Base-by-base conservation (phyloP, 129 eudicot genomes). In the Cynara cardunculus region DNA sequence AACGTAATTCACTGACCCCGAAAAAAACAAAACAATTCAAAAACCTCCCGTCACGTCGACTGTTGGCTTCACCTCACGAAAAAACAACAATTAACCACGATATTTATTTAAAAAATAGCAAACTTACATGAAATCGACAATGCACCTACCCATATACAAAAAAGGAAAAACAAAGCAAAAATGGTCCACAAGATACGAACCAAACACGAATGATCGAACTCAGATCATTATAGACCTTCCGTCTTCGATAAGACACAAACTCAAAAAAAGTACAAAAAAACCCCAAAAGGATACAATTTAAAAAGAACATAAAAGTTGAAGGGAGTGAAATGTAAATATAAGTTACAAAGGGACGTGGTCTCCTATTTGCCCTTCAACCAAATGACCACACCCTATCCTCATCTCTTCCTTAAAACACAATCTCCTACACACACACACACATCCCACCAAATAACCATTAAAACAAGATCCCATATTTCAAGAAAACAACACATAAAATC, bases 371-470 rank as follows among this genome's bases (percentile, higher is more conserved):
- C 86, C 82, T 71, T 39, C 16, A 41, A 62, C 73, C 82, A 77
- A 83, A 74, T 78, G 61, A 83, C 78, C 86, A 83, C 73, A 83
- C 77, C 82, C 86, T 83, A 83, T 83, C 86, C 82, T 71, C 82
- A 83, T 83, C 73, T 77, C 69, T 62, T 71, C 24, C 25, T 66
- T 46, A 74, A 73, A 30, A 62, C 77, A 56, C 83, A 78, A 71
- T 80, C 77, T 80, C 83, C 78, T 80, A 34, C 39, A 34, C 39
- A 34, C 39, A 34, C 39, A 80, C 83, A 80, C 83, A 56, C 71
- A 80, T 80, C 41, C 64, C 69, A 74, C 39, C 28, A 74, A 71
- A 70, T 71, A 76, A 44, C 76, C 53, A 53, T 39, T 69, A 72
- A 81, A 81, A 27, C 73, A 25, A 71, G 62, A 59, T 64, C n/a